phyloP scores from a whole-genome alignment of 2,329 filamentous ascomycete genomes.

The Colletotrichum echinochloae region DNA sequence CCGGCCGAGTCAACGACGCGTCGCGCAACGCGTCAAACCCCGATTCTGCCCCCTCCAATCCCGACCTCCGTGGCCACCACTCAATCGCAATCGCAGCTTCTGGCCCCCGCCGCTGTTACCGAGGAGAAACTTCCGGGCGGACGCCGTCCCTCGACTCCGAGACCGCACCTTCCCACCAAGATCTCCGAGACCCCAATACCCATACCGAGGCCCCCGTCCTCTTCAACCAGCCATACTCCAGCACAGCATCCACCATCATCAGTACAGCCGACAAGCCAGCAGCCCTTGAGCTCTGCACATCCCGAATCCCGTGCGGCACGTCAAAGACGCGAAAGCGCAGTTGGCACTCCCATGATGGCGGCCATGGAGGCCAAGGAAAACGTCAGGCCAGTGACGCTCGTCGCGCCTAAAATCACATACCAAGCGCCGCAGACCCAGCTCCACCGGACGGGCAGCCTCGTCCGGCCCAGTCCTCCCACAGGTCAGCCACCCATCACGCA shows the following conservation, averaged over 20 bases:
- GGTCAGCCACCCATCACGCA: slow-evolving; percentile 41
- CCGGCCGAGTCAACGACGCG: slow-evolving; percentile 49
- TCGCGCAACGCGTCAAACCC: slow-evolving; percentile 56
- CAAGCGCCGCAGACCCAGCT: slow-evolving; percentile 51
- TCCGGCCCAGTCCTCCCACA: slow-evolving; percentile 41
- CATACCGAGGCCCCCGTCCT: slow-evolving; percentile 23
- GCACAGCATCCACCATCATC: not conserved
- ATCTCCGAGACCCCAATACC: slow-evolving; percentile 31
- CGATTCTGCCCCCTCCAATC: slow-evolving; percentile 50
- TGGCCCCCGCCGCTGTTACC: slow-evolving; percentile 37
- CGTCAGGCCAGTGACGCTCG: slow-evolving; percentile 50
- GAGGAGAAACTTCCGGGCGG: slow-evolving; percentile 44
- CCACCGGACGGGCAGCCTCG: slow-evolving; percentile 37
- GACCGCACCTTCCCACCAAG: slow-evolving; percentile 6
- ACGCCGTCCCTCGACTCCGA: slow-evolving; percentile 35
- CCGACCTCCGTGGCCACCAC: slow-evolving; percentile 43
- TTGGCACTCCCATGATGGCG: slow-evolving; percentile 25
- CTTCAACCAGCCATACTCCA: not conserved
- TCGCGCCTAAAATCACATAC: slow-evolving; percentile 57
- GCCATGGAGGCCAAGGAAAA: slow-evolving; percentile 43
- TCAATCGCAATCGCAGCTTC: slow-evolving; percentile 37
- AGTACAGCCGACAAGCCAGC: slow-evolving; percentile 6
- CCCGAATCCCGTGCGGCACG: slow-evolving; percentile 21
- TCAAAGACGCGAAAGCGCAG: slow-evolving; percentile 28
- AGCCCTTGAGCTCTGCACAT: not conserved